These are phyloP conservation scores for Aspergillus ustus DNA, from an alignment of 2,329 filamentous ascomycete genomes.

Conservation along the genomic window DNA sequence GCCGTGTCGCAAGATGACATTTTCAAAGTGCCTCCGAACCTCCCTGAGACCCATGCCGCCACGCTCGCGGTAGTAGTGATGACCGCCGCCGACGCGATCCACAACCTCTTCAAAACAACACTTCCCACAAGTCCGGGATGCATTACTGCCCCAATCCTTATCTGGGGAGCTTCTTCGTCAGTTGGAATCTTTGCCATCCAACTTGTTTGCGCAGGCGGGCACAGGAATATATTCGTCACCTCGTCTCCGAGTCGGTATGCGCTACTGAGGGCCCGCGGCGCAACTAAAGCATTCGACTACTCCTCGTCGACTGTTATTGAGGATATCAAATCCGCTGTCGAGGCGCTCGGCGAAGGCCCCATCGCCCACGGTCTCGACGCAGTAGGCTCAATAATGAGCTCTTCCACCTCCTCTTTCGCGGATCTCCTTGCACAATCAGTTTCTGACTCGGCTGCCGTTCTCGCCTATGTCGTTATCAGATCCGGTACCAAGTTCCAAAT, in stretches of 20 bases:
- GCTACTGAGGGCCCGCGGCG: constrained; percentile 8
- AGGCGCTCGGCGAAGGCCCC: not conserved
- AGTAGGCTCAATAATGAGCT: not conserved
- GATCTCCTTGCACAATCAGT: not conserved
- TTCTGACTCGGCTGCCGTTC: not conserved
- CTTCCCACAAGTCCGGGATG: not conserved
- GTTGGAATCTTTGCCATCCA: constrained; percentile 8
- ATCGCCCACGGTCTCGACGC: not conserved
- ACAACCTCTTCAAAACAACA: not conserved
- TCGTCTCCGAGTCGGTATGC: constrained; percentile 29
- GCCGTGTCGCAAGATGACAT: constrained; percentile 3
- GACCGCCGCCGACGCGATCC: not conserved
- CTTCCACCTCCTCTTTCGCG: not conserved
- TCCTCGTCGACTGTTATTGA: constrained; percentile 8
- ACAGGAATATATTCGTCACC: constrained; percentile 31
- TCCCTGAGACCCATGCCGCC: not conserved
- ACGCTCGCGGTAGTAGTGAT: not conserved
- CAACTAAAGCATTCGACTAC: constrained; percentile 16
- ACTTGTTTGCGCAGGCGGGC: constrained; percentile 5
- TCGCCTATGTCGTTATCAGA: not conserved
- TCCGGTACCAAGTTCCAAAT: not conserved
- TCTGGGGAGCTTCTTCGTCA: constrained; percentile 12
- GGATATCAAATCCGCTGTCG: not conserved
- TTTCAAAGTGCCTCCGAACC: constrained; percentile 5
- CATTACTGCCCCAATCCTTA: not conserved